Base-by-base conservation (phyloP, 305 asterid species). In the Fraxinus xanthoxyloides region DNA sequence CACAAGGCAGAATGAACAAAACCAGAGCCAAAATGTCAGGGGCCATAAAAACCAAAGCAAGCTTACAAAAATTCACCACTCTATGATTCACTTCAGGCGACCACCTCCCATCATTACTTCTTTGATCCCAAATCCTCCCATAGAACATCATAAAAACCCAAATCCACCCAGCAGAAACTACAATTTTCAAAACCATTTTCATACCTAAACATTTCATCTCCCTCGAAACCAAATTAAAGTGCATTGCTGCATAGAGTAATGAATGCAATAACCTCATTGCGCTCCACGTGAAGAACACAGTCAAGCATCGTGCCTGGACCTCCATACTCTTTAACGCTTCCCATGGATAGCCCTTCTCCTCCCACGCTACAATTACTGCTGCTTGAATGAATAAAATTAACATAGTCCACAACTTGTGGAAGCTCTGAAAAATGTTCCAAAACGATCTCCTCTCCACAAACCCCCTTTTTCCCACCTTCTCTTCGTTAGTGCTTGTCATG, bases 351-450 rank as follows among this genome's bases (percentile, higher is more conserved):
- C 61, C 83, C 82, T 24, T 87, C 9, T 81, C 84, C 86, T 90
- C 94, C 98, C 97, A 96, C 56, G 97, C 98, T 83, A 96, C 97
- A 81, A 94, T 92, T 34, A 96, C 86, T 0, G 98, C 95, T 6
- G 92, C 93, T 91, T 96, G 99, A 75, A 96, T 90, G 87, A 94
- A 94, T 81, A 96, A 86, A 81, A 91, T 82, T 85, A 94, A 86
- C 98, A 94, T 90, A 76, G 91, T 86, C 99, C 99, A 96, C 77
- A 94, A 72, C 94, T 93, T 94, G 85, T 96, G 90, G 31, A 92
- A 92, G 81, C 93, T 90, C 83, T 93, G 85, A 32, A 81, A 92
- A 32, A 90, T 78, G 61, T 92, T 89, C 96, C 91, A 92, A 78
- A 92, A 92, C 6, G 96, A 90, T 86, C 96, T 88, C 89, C 85